phyloP scores from a whole-genome alignment of 495 filamentous ascomycete species.

The Xylaria acuta region DNA sequence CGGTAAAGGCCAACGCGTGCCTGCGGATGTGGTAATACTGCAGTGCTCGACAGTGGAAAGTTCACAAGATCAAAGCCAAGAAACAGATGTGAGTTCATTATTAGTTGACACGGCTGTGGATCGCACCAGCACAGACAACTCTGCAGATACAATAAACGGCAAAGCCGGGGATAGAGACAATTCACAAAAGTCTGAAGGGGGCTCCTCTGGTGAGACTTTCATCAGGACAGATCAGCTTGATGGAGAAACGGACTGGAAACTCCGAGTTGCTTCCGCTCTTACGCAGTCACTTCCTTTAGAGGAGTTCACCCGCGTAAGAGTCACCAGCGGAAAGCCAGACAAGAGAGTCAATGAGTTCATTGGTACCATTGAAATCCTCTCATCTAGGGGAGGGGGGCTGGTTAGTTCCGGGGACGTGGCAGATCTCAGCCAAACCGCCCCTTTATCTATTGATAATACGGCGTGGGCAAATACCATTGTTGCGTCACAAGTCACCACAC shows the following conservation, averaged over 20 bases:
- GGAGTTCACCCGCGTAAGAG: conserved; percentile 73
- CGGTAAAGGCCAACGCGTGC: conserved; percentile 87
- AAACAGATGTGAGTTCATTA: conserved; percentile 42
- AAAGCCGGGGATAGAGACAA: conserved; percentile 23
- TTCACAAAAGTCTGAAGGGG: conserved; percentile 34
- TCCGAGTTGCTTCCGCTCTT: conserved; percentile 82
- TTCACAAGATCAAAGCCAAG: conserved; percentile 35
- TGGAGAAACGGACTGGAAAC: conserved; percentile 99
- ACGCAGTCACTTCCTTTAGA: conserved; percentile 74
- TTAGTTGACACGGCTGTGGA: conserved; percentile 49
- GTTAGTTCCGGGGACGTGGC: conserved; percentile 35
- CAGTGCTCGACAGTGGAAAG: conserved; percentile 78
- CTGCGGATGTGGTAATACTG: conserved; percentile 92
- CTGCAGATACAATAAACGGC: conserved; percentile 7
- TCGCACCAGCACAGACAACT: conserved; percentile 21
- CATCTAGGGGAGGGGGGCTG: conserved; percentile 47
- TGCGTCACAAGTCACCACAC: conserved; percentile 84
- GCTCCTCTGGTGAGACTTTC: conserved; percentile 81
- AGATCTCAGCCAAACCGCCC: conserved; percentile 59
- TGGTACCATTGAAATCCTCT: conserved; percentile 75
- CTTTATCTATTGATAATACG: conserved; percentile 94
- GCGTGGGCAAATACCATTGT: conserved; percentile 99
- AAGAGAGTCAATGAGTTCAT: conserved; percentile 92
- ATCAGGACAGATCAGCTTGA: conserved; percentile 98
- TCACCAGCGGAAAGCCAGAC: conserved; percentile 87